Evolutionary conservation across 768 basidiomycete genomes (phyloP), one percentile per base, ranked within the genome.

Genomic region (Pulveroboletus ravenelii): DNA sequence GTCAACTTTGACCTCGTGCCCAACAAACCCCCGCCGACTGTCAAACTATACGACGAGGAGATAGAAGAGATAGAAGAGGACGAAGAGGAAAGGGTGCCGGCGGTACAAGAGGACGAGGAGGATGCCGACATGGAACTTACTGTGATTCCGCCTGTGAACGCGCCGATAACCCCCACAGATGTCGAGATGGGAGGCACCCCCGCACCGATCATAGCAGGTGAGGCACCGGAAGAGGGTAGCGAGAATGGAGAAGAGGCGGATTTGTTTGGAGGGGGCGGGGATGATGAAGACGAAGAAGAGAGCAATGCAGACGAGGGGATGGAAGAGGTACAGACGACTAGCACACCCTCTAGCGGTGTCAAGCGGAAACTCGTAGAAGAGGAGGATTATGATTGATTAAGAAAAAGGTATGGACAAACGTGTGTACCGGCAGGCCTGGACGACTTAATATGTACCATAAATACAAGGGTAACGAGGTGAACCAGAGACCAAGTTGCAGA

Each of bases 1-100:
- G 80, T 92, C 56, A 85, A 92, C 74, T 93, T 93, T 71, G 87
- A 93, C 62, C 78, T 93, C 53, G 75, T 92, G 5, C 89, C 91
- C 10, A 91, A 88, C 67, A 84, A 85, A 65, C 87, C 89, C 1
- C 88, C 90, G 3, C 87, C 88, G 10, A 84, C 78, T 18, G 79
- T 84, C 47, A 84, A 81, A 59, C 71, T 87, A 23, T 89, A 84
- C 53, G 86, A 89, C 54, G 88, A 91, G 62, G 87, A 90, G 61
- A 66, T 89, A 8, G 89, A 92, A 55, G 89, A 91, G 59, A 80
- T 89, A 7, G 85, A 87, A 64, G 72, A 70, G 6, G 70, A 71
- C 40, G 76, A 76, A 10, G 66, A 58, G 3, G 55, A 56, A 0
- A 54, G 23, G 10, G 50, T 10, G 43, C 38, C 32, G 2, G 52